phyloP scores from a whole-genome alignment of 352 stramenopile species.

The Phytophthora idaei region DNA sequence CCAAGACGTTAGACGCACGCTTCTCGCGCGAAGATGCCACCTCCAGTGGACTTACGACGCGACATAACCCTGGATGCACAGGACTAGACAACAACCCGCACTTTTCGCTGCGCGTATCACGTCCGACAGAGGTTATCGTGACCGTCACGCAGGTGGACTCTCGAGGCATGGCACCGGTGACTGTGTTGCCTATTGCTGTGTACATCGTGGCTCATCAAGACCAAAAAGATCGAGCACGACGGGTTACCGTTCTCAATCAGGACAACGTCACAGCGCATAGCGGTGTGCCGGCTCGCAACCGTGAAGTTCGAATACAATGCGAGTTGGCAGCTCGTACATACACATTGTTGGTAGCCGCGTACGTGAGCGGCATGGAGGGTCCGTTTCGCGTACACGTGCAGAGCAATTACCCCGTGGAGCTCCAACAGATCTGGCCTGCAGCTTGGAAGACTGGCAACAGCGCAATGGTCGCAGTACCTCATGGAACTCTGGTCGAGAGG shows the following conservation, averaged over 20 bases:
- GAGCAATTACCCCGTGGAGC: conserved; percentile 82
- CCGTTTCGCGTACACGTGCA: conserved; percentile 87
- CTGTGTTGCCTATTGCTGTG: conserved; percentile 70
- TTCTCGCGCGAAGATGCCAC: conserved; percentile 68
- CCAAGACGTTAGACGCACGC: conserved; percentile 45
- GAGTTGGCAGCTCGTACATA: conserved; percentile 82
- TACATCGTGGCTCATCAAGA: conserved; percentile 66
- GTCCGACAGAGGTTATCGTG: conserved; percentile 86
- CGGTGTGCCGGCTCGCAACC: conserved; percentile 66
- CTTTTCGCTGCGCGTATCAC: conserved; percentile 74
- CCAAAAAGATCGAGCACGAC: conserved; percentile 60
- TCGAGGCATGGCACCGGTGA: conserved; percentile 61
- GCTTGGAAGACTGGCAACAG: conserved; percentile 67
- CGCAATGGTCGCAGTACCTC: conserved; percentile 36
- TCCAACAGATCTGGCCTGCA: conserved; percentile 84
- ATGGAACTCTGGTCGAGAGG: conserved; percentile 54
- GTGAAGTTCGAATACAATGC: conserved; percentile 84
- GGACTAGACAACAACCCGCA: conserved; percentile 90
- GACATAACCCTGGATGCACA: conserved; percentile 79
- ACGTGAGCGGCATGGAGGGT: conserved; percentile 90
- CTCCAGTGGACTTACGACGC: conserved; percentile 81
- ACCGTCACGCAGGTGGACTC: conserved; percentile 86
- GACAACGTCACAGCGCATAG: conserved; percentile 84
- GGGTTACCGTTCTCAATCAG: conserved; percentile 64
- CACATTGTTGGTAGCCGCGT: conserved; percentile 87